Evolutionary conservation across 78 protist species (phyloP).

Genomic region (Dictyostelium purpureum): DNA sequence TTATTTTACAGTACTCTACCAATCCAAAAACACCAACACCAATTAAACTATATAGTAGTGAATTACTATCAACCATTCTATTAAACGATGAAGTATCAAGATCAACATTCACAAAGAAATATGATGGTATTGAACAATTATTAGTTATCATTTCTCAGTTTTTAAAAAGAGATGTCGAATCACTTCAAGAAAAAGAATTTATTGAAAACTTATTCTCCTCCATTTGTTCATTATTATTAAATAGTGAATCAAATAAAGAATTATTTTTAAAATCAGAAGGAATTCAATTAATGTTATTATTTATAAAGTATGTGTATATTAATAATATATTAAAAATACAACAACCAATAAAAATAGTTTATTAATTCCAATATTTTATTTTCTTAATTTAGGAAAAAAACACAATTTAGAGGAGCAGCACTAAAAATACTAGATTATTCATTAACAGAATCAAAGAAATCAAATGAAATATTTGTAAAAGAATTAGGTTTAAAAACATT

Average conservation of each 20-base stretch:
- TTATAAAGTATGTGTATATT: slow-evolving; percentile 79
- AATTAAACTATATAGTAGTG: slow-evolving; percentile 46
- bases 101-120: not conserved
- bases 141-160: slow-evolving; percentile 11
- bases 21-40: slow-evolving; percentile 7
- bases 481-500: slow-evolving; percentile 70
- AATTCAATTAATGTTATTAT: slow-evolving; percentile 75
- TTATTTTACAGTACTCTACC: not conserved
- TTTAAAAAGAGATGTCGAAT: slow-evolving; percentile 28
- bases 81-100: slow-evolving; percentile 8
- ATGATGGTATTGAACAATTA: slow-evolving; percentile 61
- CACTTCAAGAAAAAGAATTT: slow-evolving; percentile 62
- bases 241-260: not conserved
- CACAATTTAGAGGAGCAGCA: slow-evolving; percentile 62
- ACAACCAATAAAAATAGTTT: too few relatives aligned
- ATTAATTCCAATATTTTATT: not conserved
- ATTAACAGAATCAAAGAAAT: not conserved
- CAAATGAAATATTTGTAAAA: slow-evolving; percentile 34
- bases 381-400: slow-evolving; percentile 42
- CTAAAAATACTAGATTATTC: slow-evolving; percentile 46
- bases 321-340: too few relatives aligned
- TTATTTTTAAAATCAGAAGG: slow-evolving; percentile 76
- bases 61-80: slow-evolving; percentile 55
- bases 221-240: slow-evolving; percentile 51
- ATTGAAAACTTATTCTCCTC: slow-evolving; percentile 54